Evolutionary conservation across 208 protist species (phyloP).

Genomic region (Leishmania amazonensis): DNA sequence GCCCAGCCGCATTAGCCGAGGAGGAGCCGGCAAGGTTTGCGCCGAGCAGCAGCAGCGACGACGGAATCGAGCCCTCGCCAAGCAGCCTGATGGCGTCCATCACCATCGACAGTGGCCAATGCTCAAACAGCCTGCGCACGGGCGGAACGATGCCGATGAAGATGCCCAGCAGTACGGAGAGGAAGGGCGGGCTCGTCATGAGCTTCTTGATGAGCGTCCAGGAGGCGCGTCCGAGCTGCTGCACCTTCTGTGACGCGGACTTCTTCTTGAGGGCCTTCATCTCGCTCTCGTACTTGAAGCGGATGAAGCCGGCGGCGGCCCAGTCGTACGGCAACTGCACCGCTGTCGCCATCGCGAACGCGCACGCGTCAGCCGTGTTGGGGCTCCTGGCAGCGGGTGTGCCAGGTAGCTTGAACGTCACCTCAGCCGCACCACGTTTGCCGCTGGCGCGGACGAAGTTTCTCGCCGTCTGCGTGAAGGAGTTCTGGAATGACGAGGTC

Average conservation of each 20-base stretch:
- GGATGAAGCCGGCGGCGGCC: constrained; percentile 48
- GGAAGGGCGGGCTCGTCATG: constrained; percentile 59
- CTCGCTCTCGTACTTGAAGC: constrained; percentile 53
- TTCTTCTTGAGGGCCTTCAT: constrained; percentile 28
- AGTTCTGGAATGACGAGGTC: constrained; percentile 3
- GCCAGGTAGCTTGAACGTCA: constrained; percentile 8
- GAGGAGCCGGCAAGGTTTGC: constrained; percentile 56
- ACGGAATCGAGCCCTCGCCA: constrained; percentile 64
- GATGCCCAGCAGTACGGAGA: constrained; percentile 68
- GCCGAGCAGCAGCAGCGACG: constrained; percentile 79
- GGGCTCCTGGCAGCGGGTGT: constrained; percentile 19
- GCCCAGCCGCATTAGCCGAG: not conserved
- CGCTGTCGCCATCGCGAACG: constrained; percentile 28
- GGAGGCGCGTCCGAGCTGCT: constrained; percentile 8
- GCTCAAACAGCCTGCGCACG: constrained; percentile 59
- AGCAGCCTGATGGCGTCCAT: constrained; percentile 64
- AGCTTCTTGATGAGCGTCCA: constrained; percentile 23
- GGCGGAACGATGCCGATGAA: constrained; percentile 68
- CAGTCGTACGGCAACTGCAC: constrained; percentile 65
- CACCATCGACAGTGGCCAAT: constrained; percentile 56
- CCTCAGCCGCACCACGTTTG: not conserved
- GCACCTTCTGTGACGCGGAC: constrained; percentile 10
- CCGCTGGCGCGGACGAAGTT: not conserved
- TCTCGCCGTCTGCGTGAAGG: constrained; percentile 18
- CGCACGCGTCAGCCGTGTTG: constrained; percentile 15